Evolutionary conservation across 306 rosid genomes (phyloP).

Genomic region (Cyamopsis tetragonoloba): DNA sequence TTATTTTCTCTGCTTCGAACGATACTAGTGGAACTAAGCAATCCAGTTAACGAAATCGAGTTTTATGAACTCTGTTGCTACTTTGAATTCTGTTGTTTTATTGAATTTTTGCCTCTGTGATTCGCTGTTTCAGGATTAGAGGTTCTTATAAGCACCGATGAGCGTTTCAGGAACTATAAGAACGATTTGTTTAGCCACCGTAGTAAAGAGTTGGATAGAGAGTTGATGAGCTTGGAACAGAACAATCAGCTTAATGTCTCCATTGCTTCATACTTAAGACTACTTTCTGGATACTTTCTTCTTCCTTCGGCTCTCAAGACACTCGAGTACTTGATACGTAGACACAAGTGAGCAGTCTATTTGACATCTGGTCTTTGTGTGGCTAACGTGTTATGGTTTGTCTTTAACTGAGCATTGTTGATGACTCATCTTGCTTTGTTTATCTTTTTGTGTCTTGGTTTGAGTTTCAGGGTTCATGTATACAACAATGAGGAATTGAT

Average conservation of each 20-base stretch:
- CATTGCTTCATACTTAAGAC: constrained; percentile 56
- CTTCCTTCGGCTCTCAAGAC: constrained; percentile 63
- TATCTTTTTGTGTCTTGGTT: constrained; percentile 2
- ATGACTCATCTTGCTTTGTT: not conserved
- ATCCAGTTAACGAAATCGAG: not conserved
- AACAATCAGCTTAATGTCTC: constrained; percentile 56
- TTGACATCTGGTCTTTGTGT: not conserved
- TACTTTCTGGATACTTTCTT: constrained; percentile 61
- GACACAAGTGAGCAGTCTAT: constrained; percentile 62
- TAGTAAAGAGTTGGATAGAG: constrained; percentile 74
- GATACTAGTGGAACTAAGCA: not conserved
- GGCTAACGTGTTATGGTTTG: not conserved
- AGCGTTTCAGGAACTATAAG: constrained; percentile 58
- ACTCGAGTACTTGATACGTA: constrained; percentile 81
- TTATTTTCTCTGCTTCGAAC: not conserved
- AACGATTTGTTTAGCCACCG: constrained; percentile 62
- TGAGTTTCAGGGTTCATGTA: constrained; percentile 63
- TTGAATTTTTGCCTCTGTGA: not conserved
- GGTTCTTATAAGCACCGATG: constrained; percentile 56
- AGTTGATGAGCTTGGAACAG: constrained; percentile 58
- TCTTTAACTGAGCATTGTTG: not conserved
- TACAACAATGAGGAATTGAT: constrained; percentile 70
- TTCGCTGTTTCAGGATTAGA: constrained; percentile 61
- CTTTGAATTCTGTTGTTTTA: not conserved
- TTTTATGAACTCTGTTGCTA: not conserved